Base-by-base conservation (phyloP, 441 rosid species). In the Geranium incanum region DNA sequence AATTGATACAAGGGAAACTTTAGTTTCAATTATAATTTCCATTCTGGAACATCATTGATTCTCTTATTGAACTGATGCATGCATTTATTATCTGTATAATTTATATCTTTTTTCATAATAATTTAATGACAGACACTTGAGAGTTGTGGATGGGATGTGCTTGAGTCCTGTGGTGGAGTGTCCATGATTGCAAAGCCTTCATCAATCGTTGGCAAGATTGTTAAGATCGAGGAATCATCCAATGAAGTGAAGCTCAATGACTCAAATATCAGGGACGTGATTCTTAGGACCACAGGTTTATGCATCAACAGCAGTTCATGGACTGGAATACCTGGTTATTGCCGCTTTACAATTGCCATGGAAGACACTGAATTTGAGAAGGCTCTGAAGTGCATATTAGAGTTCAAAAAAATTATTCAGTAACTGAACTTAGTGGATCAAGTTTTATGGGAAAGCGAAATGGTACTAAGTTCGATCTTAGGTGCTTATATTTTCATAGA, bases 101-200 rank as follows among this genome's bases (percentile, higher is more conserved):
- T 59, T 19, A 59, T 39, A 5, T 39, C 0, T 39, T 39, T 39
- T 28, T 38, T 37, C 15, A 12, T 69, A 68, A 52, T 38, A 28
- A 73, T 69, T 75, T 38, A 71, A 28, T 60, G 7, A 71, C 69
- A 94, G 96, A 86, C 81, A 5, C 83, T 94, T 15, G 91, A 86
- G 83, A 86, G 83, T 39, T 83, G 85, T 57, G 97, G 98, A 19
- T 94, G 98, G 98, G 91, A 91, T 39, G 97, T 85, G 65, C 68
- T 94, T 5, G 70, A 78, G 70, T 83, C 93, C 5, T 45, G 76
- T 11, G 95, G 83, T 39, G 98, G 98, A 70, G 77, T 88, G 73
- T 94, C 97, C 36, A 71, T 91, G 93, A 87, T 87, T 76, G 98
- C 97, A 8, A 91, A 91, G 77, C 97, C 98, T 13, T 78, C 82